Conservation (phyloP, 768 basidiomycete genomes). For the Lactifluus subvellereus region DNA sequence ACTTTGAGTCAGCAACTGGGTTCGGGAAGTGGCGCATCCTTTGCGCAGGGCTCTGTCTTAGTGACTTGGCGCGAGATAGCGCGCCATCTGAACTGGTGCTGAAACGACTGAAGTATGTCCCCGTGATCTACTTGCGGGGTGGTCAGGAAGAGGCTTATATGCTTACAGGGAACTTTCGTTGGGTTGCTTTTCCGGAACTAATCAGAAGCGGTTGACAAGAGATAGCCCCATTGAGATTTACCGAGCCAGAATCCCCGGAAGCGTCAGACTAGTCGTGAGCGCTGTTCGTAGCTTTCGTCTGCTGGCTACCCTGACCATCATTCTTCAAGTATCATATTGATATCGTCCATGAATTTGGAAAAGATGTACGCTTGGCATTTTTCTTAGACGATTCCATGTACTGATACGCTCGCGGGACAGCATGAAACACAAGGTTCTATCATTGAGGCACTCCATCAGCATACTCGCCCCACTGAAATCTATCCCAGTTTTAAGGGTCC, state of each 20-base stretch:
- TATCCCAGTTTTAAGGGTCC: conserved; percentile 1
- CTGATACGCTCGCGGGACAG: not conserved
- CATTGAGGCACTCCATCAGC: not conserved
- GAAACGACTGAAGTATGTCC: conserved; percentile 10
- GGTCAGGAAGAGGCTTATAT: not conserved
- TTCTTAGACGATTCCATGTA: not conserved
- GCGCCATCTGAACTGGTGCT: not conserved
- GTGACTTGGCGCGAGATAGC: not conserved
- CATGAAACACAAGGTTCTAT: conserved; percentile 16
- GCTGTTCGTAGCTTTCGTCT: too few relatives aligned
- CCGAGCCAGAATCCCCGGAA: conserved; percentile 19
- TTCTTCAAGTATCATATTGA: conserved; percentile 20
- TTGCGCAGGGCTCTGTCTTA: not conserved
- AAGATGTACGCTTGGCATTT: conserved; percentile 7
- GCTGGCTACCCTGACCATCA: not conserved
- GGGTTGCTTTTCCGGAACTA: conserved; percentile 17
- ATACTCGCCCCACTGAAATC: not conserved
- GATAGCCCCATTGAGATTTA: conserved; percentile 19
- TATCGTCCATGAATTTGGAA: conserved; percentile 13
- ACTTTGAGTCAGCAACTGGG: conserved; percentile 3
- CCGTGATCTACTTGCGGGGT: not conserved
- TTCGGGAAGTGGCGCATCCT: conserved; percentile 14
- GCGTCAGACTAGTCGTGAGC: conserved; percentile 16
- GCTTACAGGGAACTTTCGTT: conserved; percentile 15
- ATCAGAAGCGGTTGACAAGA: conserved; percentile 14